Evolutionary conservation across 2,329 filamentous ascomycete species (phyloP).

Genomic region (Aspergillus eucalypticola): DNA sequence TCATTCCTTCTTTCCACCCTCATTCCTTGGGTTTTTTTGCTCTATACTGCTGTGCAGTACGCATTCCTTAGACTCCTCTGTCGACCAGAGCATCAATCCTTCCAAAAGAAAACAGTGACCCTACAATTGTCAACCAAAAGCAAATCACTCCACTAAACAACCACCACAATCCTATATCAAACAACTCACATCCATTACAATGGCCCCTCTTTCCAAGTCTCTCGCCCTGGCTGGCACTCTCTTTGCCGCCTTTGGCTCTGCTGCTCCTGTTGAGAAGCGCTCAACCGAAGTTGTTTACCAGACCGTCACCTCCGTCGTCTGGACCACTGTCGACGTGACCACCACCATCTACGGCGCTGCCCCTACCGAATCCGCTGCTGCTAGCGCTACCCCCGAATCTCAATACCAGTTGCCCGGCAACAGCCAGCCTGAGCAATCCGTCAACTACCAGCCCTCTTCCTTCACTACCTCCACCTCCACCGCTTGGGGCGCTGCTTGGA

Average conservation of each 20-base stretch:
- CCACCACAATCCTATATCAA: neutral
- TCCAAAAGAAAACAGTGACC: neutral
- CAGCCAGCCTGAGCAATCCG: slow-evolving; percentile 1
- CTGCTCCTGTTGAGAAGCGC: slow-evolving; percentile 39
- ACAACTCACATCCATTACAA: slow-evolving; percentile 17
- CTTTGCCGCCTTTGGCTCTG: slow-evolving; percentile 34
- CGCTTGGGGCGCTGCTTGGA: slow-evolving; percentile 7
- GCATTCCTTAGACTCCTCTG: slow-evolving; percentile 13
- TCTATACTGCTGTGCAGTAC: slow-evolving; percentile 25
- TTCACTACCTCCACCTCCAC: slow-evolving; percentile 14
- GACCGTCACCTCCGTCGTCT: slow-evolving; percentile 50
- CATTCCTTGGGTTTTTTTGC: slow-evolving; percentile 15
- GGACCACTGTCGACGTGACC: slow-evolving; percentile 52
- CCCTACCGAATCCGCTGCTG: slow-evolving; percentile 16
- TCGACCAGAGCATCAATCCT: slow-evolving; percentile 12
- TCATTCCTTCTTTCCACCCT: slow-evolving; percentile 19
- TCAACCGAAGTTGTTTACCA: slow-evolving; percentile 48
- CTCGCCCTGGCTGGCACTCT: slow-evolving; percentile 38
- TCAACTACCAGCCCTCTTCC: slow-evolving; percentile 1
- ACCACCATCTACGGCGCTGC: slow-evolving; percentile 48
- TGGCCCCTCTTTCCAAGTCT: slow-evolving; percentile 42
- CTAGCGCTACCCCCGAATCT: slow-evolving; percentile 21
- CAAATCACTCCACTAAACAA: slow-evolving; percentile 8
- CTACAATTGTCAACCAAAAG: slow-evolving; percentile 9
- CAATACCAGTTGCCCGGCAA: neutral